Evolutionary conservation across 139 green algal species (phyloP).

Genomic region (Spirogloea muscicola): DNA sequence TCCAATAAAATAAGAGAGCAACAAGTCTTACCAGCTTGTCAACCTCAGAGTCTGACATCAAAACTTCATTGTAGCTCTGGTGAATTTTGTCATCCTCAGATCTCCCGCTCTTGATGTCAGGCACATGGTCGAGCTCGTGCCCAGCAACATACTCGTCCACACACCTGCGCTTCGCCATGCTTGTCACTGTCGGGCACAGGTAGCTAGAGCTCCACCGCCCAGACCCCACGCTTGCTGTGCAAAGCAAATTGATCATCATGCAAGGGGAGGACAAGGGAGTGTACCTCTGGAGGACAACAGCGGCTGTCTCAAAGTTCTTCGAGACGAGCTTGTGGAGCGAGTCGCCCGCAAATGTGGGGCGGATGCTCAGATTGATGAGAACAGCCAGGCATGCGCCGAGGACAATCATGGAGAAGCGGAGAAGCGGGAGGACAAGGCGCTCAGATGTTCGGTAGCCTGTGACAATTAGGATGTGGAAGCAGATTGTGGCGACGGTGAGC

Average conservation of each 20-base stretch:
- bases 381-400: conserved; percentile 23
- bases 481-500: conserved; percentile 24
- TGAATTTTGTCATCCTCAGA: conserved; percentile 4
- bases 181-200: too few relatives aligned
- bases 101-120: conserved; percentile 12
- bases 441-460: conserved; percentile 26
- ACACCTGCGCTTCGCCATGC: too few relatives aligned
- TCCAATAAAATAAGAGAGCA: too few relatives aligned
- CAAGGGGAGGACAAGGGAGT: too few relatives aligned
- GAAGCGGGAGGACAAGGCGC: conserved; percentile 9
- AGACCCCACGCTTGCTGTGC: too few relatives aligned
- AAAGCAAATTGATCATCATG: too few relatives aligned
- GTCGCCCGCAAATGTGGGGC: conserved; percentile 30
- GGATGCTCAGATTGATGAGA: conserved; percentile 18
- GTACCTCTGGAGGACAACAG: conserved; percentile 4
- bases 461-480: conserved; percentile 43
- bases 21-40: conserved; percentile 43
- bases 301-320: conserved; percentile 37
- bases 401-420: conserved; percentile 37
- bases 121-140: conserved; percentile 20
- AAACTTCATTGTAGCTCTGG: conserved; percentile 31
- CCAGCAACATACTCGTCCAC: conserved; percentile 39
- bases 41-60: conserved; percentile 36
- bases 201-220: too few relatives aligned
- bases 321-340: conserved; percentile 31